Conservation (phyloP, 805 yeast species). For the Candida stauntonica region DNA sequence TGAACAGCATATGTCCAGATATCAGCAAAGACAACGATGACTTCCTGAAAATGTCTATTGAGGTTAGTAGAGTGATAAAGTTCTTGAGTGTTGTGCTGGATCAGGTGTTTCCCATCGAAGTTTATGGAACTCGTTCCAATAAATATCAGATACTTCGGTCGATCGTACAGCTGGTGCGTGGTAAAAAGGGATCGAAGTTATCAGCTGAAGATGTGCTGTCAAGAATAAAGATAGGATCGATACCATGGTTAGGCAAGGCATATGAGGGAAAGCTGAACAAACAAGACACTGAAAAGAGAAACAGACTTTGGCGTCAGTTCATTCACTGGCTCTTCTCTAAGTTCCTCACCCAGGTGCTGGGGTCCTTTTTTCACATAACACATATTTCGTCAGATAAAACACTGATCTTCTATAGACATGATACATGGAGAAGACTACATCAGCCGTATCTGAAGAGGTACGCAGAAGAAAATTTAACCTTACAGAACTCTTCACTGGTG, state of each 20-base stretch:
- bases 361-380: conserved; percentile 63
- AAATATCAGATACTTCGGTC: conserved; percentile 35
- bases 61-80: conserved; percentile 33
- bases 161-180: conserved; percentile 35
- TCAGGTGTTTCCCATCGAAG: conserved; percentile 44
- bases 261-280: conserved; percentile 28
- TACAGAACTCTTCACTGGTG: conserved; percentile 3
- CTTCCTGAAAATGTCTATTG: conserved; percentile 32
- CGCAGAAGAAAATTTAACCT: conserved; percentile 32
- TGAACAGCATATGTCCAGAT: conserved; percentile 32
- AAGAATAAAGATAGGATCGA: conserved; percentile 38
- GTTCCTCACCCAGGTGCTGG: conserved; percentile 44
- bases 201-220: conserved; percentile 30
- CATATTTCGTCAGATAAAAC: conserved; percentile 41
- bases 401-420: conserved; percentile 51
- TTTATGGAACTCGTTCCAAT: conserved; percentile 52
- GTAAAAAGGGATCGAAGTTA: conserved; percentile 35
- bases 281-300: conserved; percentile 39
- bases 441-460: conserved; percentile 41
- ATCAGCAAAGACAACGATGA: conserved; percentile 6
- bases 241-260: conserved; percentile 51
- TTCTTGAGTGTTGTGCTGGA: conserved; percentile 42
- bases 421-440: conserved; percentile 48
- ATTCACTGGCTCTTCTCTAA: conserved; percentile 53
- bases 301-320: conserved; percentile 36